Conservation (phyloP, 2,329 filamentous ascomycete genomes). For the Stagonosporopsis rhizophila region DNA sequence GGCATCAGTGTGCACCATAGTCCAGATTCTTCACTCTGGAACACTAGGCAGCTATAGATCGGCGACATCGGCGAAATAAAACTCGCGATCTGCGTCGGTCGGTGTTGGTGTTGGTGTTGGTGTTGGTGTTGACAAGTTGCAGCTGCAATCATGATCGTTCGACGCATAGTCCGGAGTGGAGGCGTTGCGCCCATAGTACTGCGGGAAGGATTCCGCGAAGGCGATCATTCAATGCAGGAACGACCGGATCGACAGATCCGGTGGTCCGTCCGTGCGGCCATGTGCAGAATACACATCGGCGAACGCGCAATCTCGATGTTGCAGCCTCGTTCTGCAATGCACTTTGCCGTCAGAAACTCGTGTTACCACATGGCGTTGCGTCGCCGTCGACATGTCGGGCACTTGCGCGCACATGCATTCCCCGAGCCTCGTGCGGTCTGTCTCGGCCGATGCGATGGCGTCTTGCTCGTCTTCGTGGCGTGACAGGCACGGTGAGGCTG, state of each 20-base stretch:
- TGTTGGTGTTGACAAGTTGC: neutral
- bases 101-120: neutral
- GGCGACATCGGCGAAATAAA: neutral
- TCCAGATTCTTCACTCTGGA: neutral
- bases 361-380: neutral
- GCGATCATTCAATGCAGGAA: conserved; percentile 5
- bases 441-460: neutral
- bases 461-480: neutral
- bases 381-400: neutral
- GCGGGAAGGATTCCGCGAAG: conserved; percentile 9
- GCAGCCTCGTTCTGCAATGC: conserved; percentile 1
- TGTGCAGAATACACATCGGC: conserved; percentile 4
- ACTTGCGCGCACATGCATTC: neutral
- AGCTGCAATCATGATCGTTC: neutral
- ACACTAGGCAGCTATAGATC: neutral
- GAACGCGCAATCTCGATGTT: conserved; percentile 5
- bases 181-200: neutral
- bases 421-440: neutral
- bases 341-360: neutral
- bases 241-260: conserved; percentile 8
- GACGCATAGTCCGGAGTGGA: neutral
- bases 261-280: conserved; percentile 8
- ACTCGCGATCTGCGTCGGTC: neutral
- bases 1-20: neutral
- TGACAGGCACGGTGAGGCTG: neutral